Base-by-base conservation (phyloP, 2,329 filamentous ascomycete species). In the Ceratocystiopsis sp. region DNA sequence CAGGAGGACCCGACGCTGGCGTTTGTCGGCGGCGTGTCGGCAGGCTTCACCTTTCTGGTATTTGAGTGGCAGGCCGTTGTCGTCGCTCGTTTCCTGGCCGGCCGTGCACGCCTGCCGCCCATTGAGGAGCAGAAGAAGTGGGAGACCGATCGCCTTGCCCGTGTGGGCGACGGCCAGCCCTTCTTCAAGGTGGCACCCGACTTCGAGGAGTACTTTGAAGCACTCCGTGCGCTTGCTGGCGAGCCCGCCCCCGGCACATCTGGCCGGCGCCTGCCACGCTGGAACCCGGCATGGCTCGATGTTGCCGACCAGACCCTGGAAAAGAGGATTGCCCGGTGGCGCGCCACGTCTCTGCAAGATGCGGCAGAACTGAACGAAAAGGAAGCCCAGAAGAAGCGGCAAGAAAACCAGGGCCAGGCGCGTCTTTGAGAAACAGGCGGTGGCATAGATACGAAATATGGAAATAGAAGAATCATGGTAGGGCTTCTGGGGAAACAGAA, bases 1-100 rank as follows among this genome's bases (percentile, higher is more conserved):
- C 25, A 29, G 25, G 25, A 29, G 10, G 25, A 29, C 25, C 25
- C 25, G 25, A 29, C 25, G 2, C 25, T 29, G 9, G 25, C 25
- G 25, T 29, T 29, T 29, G 25, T 29, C 9, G 25, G 25, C 5
- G 25, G 25, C 25, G 25, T 29, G 69, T 77, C 51, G 71, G 40
- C 78, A 50, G 72, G 72, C 0, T 74, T 75, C 0, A 81, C 78
- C 0, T 83, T 82, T 51, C 74, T 72, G 0, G 60, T 81, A 0
- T 83, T 81, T 47, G 78, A 82, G 46, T 80, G 73, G 72, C 76
- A 80, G 52, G 74, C 75, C 8, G 75, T 80, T 0, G 63, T 73
- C 2, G 72, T 69, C 0, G 75, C 76, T 1, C 61, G 75, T 0
- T 56, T 77, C 2, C 63, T 77, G 4, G 62, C 69, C 0, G 73